These are phyloP conservation scores for Nitzschia sp. DNA, from an alignment of 108 stramenopile species.

Conservation along the genomic window DNA sequence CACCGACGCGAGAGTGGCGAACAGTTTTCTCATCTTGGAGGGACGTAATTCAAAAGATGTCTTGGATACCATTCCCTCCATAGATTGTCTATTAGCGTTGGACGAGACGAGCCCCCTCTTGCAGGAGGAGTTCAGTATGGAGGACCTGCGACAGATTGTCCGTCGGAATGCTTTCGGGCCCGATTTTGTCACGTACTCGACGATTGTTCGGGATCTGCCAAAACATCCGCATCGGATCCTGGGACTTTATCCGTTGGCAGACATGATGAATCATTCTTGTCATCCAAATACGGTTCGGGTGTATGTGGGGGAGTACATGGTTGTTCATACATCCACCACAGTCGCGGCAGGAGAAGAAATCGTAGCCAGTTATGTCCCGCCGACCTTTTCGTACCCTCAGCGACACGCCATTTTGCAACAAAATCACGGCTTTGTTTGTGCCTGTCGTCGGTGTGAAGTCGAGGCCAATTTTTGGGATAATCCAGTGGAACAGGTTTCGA, in stretches of 20 bases:
- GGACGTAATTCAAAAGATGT: background rate
- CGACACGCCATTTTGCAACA: constrained; percentile 40
- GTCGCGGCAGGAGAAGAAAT: constrained; percentile 70
- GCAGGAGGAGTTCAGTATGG: constrained; percentile 5
- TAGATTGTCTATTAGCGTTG: background rate
- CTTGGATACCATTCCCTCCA: background rate
- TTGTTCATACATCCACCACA: constrained; percentile 53
- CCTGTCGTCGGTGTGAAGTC: constrained; percentile 52
- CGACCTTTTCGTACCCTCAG: constrained; percentile 40
- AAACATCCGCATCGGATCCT: constrained; percentile 49
- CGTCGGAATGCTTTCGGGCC: constrained; percentile 80
- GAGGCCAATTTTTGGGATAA: constrained; percentile 32
- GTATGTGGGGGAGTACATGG: constrained; percentile 65
- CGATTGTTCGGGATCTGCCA: constrained; percentile 2
- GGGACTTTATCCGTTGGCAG: constrained; percentile 78
- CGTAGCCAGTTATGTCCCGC: constrained; percentile 75
- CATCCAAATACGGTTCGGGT: constrained; percentile 67
- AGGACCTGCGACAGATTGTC: constrained; percentile 52
- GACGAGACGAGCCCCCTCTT: constrained; percentile 2
- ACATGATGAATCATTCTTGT: constrained; percentile 87
- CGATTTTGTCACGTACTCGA: constrained; percentile 64
- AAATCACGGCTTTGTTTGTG: constrained; percentile 62
- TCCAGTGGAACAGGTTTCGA: background rate
- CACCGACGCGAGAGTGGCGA: background rate
- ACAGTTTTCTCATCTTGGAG: constrained; percentile 23